Conservation (phyloP, 306 rosid genomes). For the Lablab purpureus region DNA sequence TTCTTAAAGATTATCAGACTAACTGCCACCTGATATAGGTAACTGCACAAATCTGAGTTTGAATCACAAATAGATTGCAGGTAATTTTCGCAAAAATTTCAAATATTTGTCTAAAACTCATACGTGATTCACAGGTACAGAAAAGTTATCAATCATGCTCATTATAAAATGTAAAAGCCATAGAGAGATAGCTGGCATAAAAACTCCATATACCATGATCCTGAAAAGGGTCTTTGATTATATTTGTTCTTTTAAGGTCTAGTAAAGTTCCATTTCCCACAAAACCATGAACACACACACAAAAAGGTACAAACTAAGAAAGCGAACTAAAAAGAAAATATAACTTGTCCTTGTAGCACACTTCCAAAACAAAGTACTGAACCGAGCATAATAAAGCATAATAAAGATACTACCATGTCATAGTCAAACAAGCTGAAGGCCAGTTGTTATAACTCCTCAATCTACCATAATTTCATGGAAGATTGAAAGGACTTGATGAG, state of each 20-base stretch:
- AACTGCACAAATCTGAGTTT: not conserved
- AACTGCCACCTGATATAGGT: not conserved
- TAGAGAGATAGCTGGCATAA: not conserved
- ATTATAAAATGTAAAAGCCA: not conserved
- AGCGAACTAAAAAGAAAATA: not conserved
- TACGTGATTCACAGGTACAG: not conserved
- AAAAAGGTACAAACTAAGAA: not conserved
- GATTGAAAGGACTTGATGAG: slow-evolving; percentile 46
- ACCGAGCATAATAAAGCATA: not conserved
- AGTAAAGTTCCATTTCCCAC: slow-evolving; percentile 1
- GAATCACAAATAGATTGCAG: not conserved
- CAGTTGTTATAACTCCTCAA: not conserved
- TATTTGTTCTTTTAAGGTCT: not conserved
- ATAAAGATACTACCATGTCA: not conserved
- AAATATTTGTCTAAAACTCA: not conserved
- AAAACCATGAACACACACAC: slow-evolving; percentile 11
- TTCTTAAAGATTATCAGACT: not conserved
- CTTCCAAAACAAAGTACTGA: not conserved
- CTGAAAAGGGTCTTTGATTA: not conserved
- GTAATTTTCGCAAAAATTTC: not conserved
- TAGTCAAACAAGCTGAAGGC: not conserved
- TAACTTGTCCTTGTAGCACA: not conserved
- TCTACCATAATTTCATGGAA: not conserved
- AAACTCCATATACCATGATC: not conserved
- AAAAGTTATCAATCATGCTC: not conserved